These are phyloP conservation scores for Coemansia umbellata DNA, from an alignment of 192 early-diverging fungal species.

Conservation along the genomic window DNA sequence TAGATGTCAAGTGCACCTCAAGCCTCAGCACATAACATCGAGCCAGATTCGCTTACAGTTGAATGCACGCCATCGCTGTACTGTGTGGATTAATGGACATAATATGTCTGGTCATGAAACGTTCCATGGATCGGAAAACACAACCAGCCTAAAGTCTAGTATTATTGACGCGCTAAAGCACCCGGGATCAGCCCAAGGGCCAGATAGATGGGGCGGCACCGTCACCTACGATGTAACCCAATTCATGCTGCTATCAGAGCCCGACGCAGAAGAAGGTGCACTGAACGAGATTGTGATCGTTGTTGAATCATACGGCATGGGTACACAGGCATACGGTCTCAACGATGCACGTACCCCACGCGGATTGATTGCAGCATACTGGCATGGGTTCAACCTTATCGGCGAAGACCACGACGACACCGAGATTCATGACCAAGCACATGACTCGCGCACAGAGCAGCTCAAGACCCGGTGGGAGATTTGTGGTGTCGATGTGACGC, in stretches of 20 bases:
- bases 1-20: conserved; percentile 50
- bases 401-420: conserved; percentile 51
- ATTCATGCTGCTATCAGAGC: conserved; percentile 28
- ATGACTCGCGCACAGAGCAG: conserved; percentile 45
- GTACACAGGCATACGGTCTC: conserved; percentile 62
- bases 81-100: conserved; percentile 65
- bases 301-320: conserved; percentile 75
- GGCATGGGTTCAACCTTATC: conserved; percentile 54
- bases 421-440: conserved; percentile 46
- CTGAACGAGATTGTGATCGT: conserved; percentile 67
- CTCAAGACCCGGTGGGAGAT: conserved; percentile 59
- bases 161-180: conserved; percentile 16
- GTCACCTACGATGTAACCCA: conserved; percentile 57
- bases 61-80: conserved; percentile 70
- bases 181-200: conserved; percentile 44
- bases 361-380: conserved; percentile 64
- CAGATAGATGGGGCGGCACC: conserved; percentile 61
- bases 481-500: conserved; percentile 69
- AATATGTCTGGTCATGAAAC: conserved; percentile 79
- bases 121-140: conserved; percentile 56
- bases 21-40: conserved; percentile 22
- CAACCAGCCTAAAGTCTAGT: conserved; percentile 16
- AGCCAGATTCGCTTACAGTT: conserved; percentile 53
- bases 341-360: conserved; percentile 74
- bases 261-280: conserved; percentile 43